These are phyloP conservation scores for Vanderwaltozyma polyspora DNA, from an alignment of 805 yeast genomes.

Conservation along the genomic window DNA sequence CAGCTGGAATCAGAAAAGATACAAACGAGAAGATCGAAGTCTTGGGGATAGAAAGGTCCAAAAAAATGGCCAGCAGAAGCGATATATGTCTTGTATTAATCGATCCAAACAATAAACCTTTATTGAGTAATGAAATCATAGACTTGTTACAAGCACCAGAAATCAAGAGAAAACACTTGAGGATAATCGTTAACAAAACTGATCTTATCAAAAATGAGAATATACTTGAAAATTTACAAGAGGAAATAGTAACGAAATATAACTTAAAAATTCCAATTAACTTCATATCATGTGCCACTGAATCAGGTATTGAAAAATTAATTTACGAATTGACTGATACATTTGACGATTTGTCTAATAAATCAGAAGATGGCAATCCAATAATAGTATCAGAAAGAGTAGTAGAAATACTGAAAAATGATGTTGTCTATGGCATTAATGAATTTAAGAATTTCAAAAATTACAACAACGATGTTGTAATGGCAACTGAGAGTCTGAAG, in stretches of 20 bases:
- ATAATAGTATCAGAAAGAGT: conserved; percentile 64
- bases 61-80: conserved; percentile 42
- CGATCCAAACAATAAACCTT: conserved; percentile 20
- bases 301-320: conserved; percentile 44
- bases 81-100: conserved; percentile 48
- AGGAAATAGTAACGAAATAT: conserved; percentile 14
- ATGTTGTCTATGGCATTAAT: conserved; percentile 65
- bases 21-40: conserved; percentile 50
- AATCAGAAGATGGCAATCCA: conserved; percentile 47
- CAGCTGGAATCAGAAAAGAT: conserved; percentile 71
- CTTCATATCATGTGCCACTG: conserved; percentile 50
- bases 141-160: conserved; percentile 9
- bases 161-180: conserved; percentile 16
- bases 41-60: conserved; percentile 77
- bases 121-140: conserved; percentile 29
- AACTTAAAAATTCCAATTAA: conserved; percentile 13
- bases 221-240: conserved; percentile 13
- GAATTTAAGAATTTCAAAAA: conserved; percentile 43
- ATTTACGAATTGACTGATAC: conserved; percentile 30
- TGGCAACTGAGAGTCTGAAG: conserved; percentile 68
- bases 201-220: conserved; percentile 33
- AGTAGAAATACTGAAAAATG: conserved; percentile 60
- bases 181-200: conserved; percentile 46
- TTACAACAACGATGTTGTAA: conserved; percentile 51
- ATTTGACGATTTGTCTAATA: conserved; percentile 39